Conservation (phyloP, 495 filamentous ascomycete genomes). For the Penicillium chermesinum region DNA sequence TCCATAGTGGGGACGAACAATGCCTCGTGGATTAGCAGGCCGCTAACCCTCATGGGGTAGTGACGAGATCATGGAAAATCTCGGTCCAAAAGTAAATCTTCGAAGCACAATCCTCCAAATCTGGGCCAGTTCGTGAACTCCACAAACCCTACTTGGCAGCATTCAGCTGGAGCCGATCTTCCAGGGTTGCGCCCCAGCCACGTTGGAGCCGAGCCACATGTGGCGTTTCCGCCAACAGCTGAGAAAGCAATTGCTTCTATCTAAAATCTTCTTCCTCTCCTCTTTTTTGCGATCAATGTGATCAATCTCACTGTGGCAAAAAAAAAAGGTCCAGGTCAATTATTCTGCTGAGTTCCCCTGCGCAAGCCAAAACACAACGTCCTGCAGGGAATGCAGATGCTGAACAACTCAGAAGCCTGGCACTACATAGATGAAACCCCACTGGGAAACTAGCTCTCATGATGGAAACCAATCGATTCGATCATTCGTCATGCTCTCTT, state of each 20-base stretch:
- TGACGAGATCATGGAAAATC: neutral
- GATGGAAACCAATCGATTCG: neutral
- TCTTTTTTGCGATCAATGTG: no score
- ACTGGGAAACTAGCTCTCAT: neutral
- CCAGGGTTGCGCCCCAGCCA: neutral
- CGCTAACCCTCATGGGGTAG: neutral
- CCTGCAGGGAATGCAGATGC: neutral
- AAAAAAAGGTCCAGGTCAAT: no score
- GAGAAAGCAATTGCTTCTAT: no score
- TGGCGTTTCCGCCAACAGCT: constrained; percentile 16
- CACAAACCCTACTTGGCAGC: neutral
- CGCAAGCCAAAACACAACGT: neutral
- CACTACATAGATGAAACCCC: neutral
- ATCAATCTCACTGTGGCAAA: neutral
- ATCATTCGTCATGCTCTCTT: constrained; percentile 4
- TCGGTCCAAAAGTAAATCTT: neutral
- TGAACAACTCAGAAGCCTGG: neutral
- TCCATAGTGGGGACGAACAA: neutral
- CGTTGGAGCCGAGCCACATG: constrained; percentile 18
- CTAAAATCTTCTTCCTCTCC: no score
- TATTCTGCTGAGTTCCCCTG: neutral
- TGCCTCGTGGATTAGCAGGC: neutral
- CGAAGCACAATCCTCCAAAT: no score
- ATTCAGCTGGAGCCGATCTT: neutral
- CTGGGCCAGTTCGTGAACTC: neutral